Evolutionary conservation across 2,329 filamentous ascomycete species (phyloP), one percentile per base, ranked within the genome.

Genomic region (Fusarium domesticum): DNA sequence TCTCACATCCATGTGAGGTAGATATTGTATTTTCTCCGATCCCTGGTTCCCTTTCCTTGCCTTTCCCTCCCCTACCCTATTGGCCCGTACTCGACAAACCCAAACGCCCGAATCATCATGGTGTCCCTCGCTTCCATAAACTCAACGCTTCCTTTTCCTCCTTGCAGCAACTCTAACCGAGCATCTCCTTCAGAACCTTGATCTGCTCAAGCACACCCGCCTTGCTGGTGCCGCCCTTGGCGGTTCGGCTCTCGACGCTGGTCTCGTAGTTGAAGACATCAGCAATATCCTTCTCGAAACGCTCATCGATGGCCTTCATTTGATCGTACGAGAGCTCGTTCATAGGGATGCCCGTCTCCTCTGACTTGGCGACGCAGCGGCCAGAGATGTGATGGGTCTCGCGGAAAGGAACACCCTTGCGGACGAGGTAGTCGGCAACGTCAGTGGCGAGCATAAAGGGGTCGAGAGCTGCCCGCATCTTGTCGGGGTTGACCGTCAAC

Each of bases 371-470:
- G 10, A 62, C 86, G 2, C 83, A 80, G 32, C 80, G 78, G 2
- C 87, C 85, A 6, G 83, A 84, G 58, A 90, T 87, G 66, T 90
- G 86, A 60, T 91, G 87, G 2, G 85, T 86, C 70, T 91, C 85
- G 20, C 86, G 77, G 75, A 91, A 93, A 10, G 86, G 87, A 14
- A 89, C 83, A 28, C 81, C 82, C 64, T 81, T 83, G 45, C 76
- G 69, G 23, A 84, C 80, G 4, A 84, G 70, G 60, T 79, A 83
- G 59, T 86, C 81, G 17, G 80, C 81, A 11, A 87, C 71, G 57
- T 87, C 82, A 2, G 80, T 82, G 12, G 89, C 89, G 3, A 95
- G 78, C 87, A 95, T 93, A 62, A 88, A 85, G 7, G 85, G 86
- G 6, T 88, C 84, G 10, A 96, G 75, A 0, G 88, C 85, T 15